phyloP scores from a whole-genome alignment of 768 basidiomycete species.

The Lentinula edodes region DNA sequence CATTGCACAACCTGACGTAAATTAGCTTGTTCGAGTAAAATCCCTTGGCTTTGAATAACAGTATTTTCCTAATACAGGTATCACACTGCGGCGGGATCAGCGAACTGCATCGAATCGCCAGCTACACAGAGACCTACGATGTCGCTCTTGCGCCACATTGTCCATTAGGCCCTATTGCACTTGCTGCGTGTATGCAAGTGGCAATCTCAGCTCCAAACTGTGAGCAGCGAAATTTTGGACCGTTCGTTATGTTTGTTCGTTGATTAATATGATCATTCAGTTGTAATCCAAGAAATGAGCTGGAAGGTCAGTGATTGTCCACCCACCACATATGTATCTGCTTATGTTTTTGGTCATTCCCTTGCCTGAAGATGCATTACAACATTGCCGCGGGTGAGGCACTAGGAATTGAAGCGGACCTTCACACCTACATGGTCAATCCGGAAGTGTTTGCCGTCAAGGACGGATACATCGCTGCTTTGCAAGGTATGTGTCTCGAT shows the following conservation, averaged over 20 bases:
- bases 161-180: conserved; percentile 64
- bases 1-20: conserved; percentile 66
- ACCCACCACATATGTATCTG: not conserved
- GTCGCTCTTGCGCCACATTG: conserved; percentile 71
- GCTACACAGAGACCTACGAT: conserved; percentile 62
- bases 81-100: conserved; percentile 58
- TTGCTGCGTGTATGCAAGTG: conserved; percentile 67
- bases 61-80: conserved; percentile 26
- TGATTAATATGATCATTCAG: conserved; percentile 19
- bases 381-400: conserved; percentile 32
- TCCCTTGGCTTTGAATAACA: not conserved
- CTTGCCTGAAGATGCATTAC: conserved; percentile 49
- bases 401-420: conserved; percentile 34
- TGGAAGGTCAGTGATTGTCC: conserved; percentile 35
- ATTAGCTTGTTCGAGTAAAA: not conserved
- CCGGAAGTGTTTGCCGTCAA: conserved; percentile 47
- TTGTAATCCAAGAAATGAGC: conserved; percentile 63
- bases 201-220: conserved; percentile 56
- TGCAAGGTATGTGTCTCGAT: conserved; percentile 26
- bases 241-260: not conserved
- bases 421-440: conserved; percentile 53
- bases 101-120: conserved; percentile 53
- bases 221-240: conserved; percentile 18
- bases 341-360: not conserved
- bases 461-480: conserved; percentile 43